A percentile compares a stretch with the other conserved stretches of the same genome.
Conservation (phyloP, 768 basidiomycete species). For the Royoungia palumana region DNA sequence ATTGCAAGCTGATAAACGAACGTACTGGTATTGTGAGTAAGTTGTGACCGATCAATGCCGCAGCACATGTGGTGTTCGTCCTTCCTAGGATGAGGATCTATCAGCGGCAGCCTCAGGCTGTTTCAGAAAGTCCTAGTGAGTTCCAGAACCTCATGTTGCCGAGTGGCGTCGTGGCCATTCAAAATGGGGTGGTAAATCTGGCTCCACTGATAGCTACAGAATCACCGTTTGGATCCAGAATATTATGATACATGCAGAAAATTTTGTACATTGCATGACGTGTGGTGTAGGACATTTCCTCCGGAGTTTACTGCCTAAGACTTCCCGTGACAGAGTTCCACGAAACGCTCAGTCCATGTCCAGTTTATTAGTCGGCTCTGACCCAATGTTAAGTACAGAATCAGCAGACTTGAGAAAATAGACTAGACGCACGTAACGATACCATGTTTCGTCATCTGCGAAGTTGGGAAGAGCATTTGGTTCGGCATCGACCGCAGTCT, state of each 20-base stretch:
- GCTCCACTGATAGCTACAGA: too few relatives aligned
- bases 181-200: too few relatives aligned
- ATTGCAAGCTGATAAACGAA: too few relatives aligned
- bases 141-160: too few relatives aligned
- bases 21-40: too few relatives aligned
- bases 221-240: background rate
- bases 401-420: background rate
- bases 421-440: constrained; percentile 25
- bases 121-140: too few relatives aligned
- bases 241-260: background rate
- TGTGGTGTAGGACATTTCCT: background rate
- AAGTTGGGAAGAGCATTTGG: constrained; percentile 33
- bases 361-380: constrained; percentile 17
- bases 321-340: constrained; percentile 18
- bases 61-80: constrained; percentile 10
- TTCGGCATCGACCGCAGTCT: constrained; percentile 25
- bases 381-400: background rate
- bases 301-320: background rate
- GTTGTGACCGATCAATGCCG: constrained; percentile 1
- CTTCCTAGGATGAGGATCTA: background rate
- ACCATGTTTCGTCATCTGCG: constrained; percentile 33
- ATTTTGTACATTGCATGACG: background rate
- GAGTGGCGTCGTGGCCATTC: too few relatives aligned
- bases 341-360: constrained; percentile 28
- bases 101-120: too few relatives aligned